Evolutionary conservation across 208 protist species (phyloP).

Genomic region (Leishmania amazonensis): DNA sequence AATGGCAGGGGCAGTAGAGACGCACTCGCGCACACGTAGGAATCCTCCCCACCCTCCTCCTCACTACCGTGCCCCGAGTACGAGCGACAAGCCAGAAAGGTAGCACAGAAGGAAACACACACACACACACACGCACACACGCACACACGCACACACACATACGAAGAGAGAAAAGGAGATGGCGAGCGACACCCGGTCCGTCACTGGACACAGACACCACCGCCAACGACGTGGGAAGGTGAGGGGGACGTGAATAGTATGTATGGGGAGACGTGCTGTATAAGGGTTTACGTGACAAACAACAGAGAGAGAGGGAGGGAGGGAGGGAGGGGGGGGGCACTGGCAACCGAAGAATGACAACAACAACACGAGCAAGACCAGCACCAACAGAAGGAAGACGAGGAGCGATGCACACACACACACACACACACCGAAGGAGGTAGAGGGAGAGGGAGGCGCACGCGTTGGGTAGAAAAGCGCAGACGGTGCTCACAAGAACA

Average conservation of each 20-base stretch:
- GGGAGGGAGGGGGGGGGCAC: neutral
- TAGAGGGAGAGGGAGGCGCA: neutral
- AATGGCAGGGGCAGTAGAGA: neutral
- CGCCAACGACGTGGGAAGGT: neutral
- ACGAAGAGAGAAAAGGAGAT: neutral
- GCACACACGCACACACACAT: slow-evolving; percentile 3
- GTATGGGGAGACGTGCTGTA: neutral
- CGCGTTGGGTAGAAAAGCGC: neutral
- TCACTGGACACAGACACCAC: neutral
- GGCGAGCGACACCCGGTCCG: neutral
- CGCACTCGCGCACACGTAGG: neutral
- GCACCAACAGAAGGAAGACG: neutral
- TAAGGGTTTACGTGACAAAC: neutral
- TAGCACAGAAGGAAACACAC: neutral
- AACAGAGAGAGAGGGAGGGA: neutral
- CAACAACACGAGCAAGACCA: too few relatives aligned
- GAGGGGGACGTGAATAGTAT: neutral
- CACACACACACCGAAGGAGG: neutral
- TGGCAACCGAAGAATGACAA: neutral
- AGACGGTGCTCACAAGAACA: neutral
- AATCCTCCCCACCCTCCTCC: neutral
- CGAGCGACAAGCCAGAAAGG: neutral
- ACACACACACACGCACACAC: slow-evolving; percentile 6
- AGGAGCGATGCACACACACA: too few relatives aligned
- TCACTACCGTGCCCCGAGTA: neutral